Conservation (phyloP, 495 filamentous ascomycete species). For the Neurospora sp. region DNA sequence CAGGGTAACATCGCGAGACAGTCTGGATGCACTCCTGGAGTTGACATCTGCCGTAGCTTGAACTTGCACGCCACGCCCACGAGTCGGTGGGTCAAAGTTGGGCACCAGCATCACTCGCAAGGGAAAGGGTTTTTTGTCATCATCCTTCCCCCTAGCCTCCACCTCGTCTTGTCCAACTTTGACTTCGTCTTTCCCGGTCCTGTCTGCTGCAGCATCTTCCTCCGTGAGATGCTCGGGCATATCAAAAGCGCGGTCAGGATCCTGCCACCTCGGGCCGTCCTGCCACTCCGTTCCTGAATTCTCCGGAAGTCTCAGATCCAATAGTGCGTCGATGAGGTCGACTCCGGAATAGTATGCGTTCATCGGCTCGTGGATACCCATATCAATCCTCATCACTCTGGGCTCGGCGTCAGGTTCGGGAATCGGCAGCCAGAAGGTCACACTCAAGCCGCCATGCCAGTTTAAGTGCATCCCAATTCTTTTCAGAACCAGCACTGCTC, state of each 20-base stretch:
- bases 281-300: neutral
- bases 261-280: neutral
- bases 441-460: neutral
- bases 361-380: neutral
- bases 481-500: neutral
- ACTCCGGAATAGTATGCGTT: neutral
- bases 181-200: neutral
- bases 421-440: neutral
- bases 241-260: neutral
- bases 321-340: neutral
- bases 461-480: neutral
- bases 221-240: neutral
- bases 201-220: neutral
- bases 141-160: neutral
- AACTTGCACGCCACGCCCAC: neutral
- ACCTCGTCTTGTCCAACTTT: neutral
- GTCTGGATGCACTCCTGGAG: neutral
- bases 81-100: neutral
- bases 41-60: neutral
- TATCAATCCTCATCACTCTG: neutral
- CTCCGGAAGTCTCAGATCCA: neutral
- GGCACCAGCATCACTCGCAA: neutral
- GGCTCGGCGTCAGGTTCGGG: neutral
- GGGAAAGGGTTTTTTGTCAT: neutral
- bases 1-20: neutral